phyloP scores from a whole-genome alignment of 1,284 basidiomycete genomes.

The Moesziomyces antarcticus region DNA sequence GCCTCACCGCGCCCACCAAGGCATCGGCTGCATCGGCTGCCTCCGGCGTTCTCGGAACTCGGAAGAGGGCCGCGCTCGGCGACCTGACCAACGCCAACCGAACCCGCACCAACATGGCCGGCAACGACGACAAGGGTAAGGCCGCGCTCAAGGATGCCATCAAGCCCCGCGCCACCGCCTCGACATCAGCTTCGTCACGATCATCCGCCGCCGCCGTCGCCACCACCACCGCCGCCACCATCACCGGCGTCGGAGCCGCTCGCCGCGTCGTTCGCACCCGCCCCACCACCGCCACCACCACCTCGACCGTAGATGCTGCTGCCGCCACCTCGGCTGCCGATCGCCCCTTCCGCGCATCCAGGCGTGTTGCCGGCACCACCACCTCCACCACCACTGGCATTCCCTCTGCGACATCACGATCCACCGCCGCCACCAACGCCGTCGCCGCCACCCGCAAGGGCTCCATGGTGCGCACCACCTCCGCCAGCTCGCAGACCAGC shows the following conservation, averaged over 20 bases:
- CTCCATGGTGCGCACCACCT: conserved; percentile 39
- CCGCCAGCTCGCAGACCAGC: conserved; percentile 38
- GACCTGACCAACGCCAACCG: conserved; percentile 65
- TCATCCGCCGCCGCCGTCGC: conserved; percentile 12
- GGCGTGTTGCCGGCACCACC: conserved; percentile 35
- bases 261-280: conserved; percentile 46
- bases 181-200: conserved; percentile 29
- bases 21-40: conserved; percentile 25
- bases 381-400: conserved; percentile 28
- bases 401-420: conserved; percentile 25
- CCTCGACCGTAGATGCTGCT: conserved; percentile 3
- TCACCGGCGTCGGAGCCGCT: conserved; percentile 36
- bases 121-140: conserved; percentile 47
- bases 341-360: conserved; percentile 41
- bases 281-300: conserved; percentile 26
- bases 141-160: conserved; percentile 43
- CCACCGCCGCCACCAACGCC: conserved; percentile 11
- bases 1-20: conserved; percentile 35
- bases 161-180: conserved; percentile 43
- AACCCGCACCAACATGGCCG: conserved; percentile 30
- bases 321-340: conserved; percentile 9
- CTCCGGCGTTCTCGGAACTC: conserved; percentile 56
- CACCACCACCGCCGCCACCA: conserved; percentile 33
- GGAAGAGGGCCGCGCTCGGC: conserved; percentile 65
- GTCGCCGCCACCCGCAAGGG: conserved; percentile 31